Conservation (phyloP, 1,139 yeast species). For the Pichia sp. region DNA sequence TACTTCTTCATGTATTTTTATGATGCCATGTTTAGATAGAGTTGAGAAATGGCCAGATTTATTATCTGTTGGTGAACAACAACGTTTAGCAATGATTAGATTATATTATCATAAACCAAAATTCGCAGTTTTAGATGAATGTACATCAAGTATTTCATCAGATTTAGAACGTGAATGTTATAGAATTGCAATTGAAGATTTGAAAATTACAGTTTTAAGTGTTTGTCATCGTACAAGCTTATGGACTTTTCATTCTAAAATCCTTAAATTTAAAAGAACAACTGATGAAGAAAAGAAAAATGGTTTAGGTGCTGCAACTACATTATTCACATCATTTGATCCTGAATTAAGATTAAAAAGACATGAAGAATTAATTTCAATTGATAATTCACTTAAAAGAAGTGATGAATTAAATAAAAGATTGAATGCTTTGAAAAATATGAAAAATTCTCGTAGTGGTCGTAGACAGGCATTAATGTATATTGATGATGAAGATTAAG, state of each 20-base stretch:
- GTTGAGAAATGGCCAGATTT: constrained; percentile 86
- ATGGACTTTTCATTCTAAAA: constrained; percentile 85
- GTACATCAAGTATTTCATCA: constrained; percentile 90
- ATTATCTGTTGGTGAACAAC: constrained; percentile 87
- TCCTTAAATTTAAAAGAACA: constrained; percentile 53
- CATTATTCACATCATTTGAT: constrained; percentile 27
- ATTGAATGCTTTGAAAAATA: constrained; percentile 22
- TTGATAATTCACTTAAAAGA: constrained; percentile 26
- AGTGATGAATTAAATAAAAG: constrained; percentile 23
- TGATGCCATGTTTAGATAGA: constrained; percentile 42
- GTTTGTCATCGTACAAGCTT: constrained; percentile 90
- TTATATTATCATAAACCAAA: constrained; percentile 85
- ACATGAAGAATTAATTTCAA: constrained; percentile 28
- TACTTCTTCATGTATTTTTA: constrained; percentile 10
- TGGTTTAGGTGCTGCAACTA: constrained; percentile 18
- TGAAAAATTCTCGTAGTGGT: constrained; percentile 16
- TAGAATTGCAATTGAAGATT: constrained; percentile 61
- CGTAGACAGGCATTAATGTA: constrained; percentile 19
- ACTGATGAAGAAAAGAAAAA: constrained; percentile 2
- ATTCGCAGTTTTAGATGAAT: constrained; percentile 92
- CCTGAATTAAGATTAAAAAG: constrained; percentile 26
- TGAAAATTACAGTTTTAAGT: constrained; percentile 78
- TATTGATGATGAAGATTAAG: constrained; percentile 21
- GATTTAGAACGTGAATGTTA: constrained; percentile 91
- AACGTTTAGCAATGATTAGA: constrained; percentile 89